A percentile compares a stretch with the other conserved stretches of the same genome.
Evolutionary conservation across 2,329 filamentous ascomycete genomes (phyloP).

Genomic region (Cryphonectria carpinicola): DNA sequence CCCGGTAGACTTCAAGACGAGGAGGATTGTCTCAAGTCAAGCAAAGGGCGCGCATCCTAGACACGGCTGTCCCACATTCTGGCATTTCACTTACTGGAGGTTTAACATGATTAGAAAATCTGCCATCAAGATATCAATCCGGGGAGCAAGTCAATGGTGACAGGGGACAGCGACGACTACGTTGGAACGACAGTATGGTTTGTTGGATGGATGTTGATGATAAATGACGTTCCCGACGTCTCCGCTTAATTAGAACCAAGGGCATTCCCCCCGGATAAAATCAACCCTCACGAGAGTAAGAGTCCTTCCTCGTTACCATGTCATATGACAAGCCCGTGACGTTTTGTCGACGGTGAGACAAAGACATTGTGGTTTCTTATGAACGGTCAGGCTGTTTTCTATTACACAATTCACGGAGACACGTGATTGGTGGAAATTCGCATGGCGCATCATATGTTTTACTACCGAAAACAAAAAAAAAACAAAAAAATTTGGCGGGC

Average conservation of each 20-base stretch:
- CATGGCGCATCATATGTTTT: background rate
- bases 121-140: background rate
- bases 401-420: background rate
- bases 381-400: background rate
- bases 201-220: background rate
- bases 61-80: background rate
- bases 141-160: background rate
- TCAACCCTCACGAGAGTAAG: background rate
- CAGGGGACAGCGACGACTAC: background rate
- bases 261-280: no score
- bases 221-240: background rate
- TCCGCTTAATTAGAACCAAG: background rate
- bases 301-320: background rate
- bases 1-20: background rate
- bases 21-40: background rate
- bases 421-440: conserved; percentile 12
- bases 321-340: background rate
- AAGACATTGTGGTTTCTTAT: background rate
- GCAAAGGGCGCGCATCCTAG: background rate
- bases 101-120: background rate
- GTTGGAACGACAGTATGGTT: background rate
- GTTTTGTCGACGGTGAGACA: background rate
- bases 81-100: background rate
- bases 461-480: background rate
- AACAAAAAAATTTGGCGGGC: background rate